Conservation (phyloP, 202 grass and related monocot species). For the Schoenoplectus tabernaemontani region DNA sequence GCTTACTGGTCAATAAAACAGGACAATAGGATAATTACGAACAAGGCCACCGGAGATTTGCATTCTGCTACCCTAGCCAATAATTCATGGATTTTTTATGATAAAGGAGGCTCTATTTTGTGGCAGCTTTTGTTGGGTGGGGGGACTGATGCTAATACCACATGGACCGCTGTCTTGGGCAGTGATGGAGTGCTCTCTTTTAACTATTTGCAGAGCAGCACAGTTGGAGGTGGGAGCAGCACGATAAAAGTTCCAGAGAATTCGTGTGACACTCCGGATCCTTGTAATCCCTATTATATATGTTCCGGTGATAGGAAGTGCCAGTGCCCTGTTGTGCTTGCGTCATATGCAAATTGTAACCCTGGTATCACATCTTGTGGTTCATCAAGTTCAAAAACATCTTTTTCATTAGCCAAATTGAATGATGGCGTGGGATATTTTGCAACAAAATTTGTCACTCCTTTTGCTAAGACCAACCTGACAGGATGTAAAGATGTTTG, state of each 20-base stretch:
- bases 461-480: slow-evolving; percentile 43
- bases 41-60: slow-evolving; percentile 32
- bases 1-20: slow-evolving; percentile 68
- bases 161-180: slow-evolving; percentile 39
- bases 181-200: slow-evolving; percentile 55
- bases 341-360: slow-evolving; percentile 45
- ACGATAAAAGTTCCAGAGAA: slow-evolving; percentile 35
- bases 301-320: slow-evolving; percentile 52
- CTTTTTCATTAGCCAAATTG: slow-evolving; percentile 40
- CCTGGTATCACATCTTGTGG: slow-evolving; percentile 49
- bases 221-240: background rate
- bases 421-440: slow-evolving; percentile 65
- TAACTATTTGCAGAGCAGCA: slow-evolving; percentile 28
- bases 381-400: slow-evolving; percentile 38
- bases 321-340: slow-evolving; percentile 61
- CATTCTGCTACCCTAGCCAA: slow-evolving; percentile 53
- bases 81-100: slow-evolving; percentile 73
- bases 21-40: slow-evolving; percentile 39
- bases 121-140: slow-evolving; percentile 33
- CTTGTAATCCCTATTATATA: slow-evolving; percentile 51
- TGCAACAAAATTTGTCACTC: slow-evolving; percentile 40
- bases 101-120: slow-evolving; percentile 34
- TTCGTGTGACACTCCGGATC: slow-evolving; percentile 57
- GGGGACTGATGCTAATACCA: slow-evolving; percentile 32
- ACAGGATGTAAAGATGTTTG: slow-evolving; percentile 66